Conservation (phyloP, 1,139 yeast species). For the Diutina scorzettiae region DNA sequence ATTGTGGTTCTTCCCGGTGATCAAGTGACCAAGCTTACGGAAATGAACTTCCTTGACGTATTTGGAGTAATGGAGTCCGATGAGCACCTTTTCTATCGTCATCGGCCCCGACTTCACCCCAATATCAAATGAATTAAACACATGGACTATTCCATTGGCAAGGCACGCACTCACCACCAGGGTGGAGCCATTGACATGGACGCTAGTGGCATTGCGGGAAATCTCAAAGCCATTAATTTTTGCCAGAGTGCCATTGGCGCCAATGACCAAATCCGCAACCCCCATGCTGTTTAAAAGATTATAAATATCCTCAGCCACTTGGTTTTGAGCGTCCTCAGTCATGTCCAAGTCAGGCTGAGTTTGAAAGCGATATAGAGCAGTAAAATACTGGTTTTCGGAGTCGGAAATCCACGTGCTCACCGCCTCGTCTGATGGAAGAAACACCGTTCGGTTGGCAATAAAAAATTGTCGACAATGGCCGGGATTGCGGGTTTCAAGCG, state of each 20-base stretch:
- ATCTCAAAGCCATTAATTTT: not conserved
- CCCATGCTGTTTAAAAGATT: not conserved
- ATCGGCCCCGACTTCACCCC: slow-evolving; percentile 25
- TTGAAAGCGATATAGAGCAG: slow-evolving; percentile 16
- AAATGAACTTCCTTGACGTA: slow-evolving; percentile 64
- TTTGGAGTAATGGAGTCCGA: slow-evolving; percentile 54
- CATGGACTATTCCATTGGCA: slow-evolving; percentile 53
- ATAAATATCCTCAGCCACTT: not conserved
- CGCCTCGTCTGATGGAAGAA: slow-evolving; percentile 25
- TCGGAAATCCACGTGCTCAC: slow-evolving; percentile 17
- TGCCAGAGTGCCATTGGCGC: not conserved
- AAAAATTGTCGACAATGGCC: slow-evolving; percentile 20
- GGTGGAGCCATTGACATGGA: not conserved
- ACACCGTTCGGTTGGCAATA: slow-evolving; percentile 17
- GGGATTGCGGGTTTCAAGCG: slow-evolving; percentile 11
- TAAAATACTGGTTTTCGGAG: slow-evolving; percentile 20
- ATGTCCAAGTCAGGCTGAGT: slow-evolving; percentile 1
- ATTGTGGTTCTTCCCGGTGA: slow-evolving; percentile 37
- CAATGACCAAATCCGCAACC: not conserved
- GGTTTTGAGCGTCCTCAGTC: not conserved
- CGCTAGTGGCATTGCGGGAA: not conserved
- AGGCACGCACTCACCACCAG: slow-evolving; percentile 26
- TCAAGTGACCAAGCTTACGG: slow-evolving; percentile 42
- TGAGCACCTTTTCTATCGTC: slow-evolving; percentile 61
- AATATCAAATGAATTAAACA: slow-evolving; percentile 28